A percentile compares a stretch with the other conserved stretches of the same genome.
phyloP scores from a whole-genome alignment of 768 basidiomycete genomes.

The Rhodotorula paludigena region DNA sequence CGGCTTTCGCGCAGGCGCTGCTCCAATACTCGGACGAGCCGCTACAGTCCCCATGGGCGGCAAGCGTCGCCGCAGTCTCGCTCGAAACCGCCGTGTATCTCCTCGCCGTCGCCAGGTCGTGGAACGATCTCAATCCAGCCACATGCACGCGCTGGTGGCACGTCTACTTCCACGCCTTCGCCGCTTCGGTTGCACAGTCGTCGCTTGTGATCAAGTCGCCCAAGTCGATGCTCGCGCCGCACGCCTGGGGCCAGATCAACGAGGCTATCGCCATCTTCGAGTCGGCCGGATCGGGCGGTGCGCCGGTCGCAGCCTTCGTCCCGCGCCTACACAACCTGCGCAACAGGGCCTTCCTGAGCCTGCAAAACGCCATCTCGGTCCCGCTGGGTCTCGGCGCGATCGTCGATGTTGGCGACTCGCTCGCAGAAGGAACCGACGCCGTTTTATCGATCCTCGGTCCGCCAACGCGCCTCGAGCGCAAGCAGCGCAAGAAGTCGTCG shows the following conservation, averaged over 20 bases:
- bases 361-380: slow-evolving; percentile 17
- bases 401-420: background rate
- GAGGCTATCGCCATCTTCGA: slow-evolving; percentile 27
- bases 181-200: slow-evolving; percentile 17
- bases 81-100: slow-evolving; percentile 33
- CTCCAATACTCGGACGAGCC: slow-evolving; percentile 20
- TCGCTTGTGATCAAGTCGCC: slow-evolving; percentile 30
- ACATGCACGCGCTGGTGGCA: slow-evolving; percentile 29
- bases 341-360: slow-evolving; percentile 22
- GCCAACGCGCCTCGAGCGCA: slow-evolving; percentile 19
- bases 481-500: background rate
- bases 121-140: slow-evolving; percentile 10
- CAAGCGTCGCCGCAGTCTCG: slow-evolving; percentile 20
- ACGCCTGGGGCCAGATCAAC: slow-evolving; percentile 28
- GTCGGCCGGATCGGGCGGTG: slow-evolving; percentile 3
- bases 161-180: slow-evolving; percentile 34
- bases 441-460: slow-evolving; percentile 10
- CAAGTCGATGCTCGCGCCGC: slow-evolving; percentile 18
- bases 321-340: slow-evolving; percentile 18
- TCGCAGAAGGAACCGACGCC: slow-evolving; percentile 2
- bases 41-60: slow-evolving; percentile 17
- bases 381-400: slow-evolving; percentile 1
- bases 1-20: slow-evolving; percentile 24
- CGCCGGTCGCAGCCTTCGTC: slow-evolving; percentile 26
- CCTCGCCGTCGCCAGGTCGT: slow-evolving; percentile 27